A percentile compares a stretch with the other conserved stretches of the same genome.
These are phyloP conservation scores for Prunus yedoensis DNA, from an alignment of 331 rosid genomes.

Conservation along the genomic window DNA sequence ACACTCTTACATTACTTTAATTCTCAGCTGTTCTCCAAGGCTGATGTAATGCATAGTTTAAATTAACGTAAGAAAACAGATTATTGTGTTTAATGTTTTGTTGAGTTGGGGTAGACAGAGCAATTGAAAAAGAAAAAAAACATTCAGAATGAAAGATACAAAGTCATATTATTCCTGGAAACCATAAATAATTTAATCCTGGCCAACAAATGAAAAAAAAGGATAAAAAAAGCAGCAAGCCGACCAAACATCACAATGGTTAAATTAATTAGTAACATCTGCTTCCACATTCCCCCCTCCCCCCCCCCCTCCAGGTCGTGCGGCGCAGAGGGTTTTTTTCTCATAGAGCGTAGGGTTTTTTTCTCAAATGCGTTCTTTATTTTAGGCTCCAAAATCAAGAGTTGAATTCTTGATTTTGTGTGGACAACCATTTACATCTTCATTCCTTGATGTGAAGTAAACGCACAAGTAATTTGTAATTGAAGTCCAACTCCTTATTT, in stretches of 20 bases:
- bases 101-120: slow-evolving; percentile 6
- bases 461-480: accelerated
- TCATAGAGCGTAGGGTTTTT: too few relatives aligned
- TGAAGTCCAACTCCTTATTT: too few relatives aligned
- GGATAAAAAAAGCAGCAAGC: not conserved
- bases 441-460: too few relatives aligned
- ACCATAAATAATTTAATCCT: not conserved
- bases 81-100: not conserved
- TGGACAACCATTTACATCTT: too few relatives aligned
- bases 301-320: too few relatives aligned
- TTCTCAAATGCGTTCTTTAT: too few relatives aligned
- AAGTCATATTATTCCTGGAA: not conserved
- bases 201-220: not conserved
- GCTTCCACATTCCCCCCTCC: not conserved
- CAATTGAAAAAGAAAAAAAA: not conserved
- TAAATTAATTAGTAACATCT: not conserved
- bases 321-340: too few relatives aligned
- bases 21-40: not conserved
- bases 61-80: not conserved
- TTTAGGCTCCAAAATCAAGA: too few relatives aligned
- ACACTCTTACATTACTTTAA: not conserved
- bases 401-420: too few relatives aligned
- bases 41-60: too few relatives aligned
- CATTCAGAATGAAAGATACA: not conserved
- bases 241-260: not conserved